Percentiles rank a stretch among this genome's conserved stretches.
Conservation (phyloP, 164 flowering plant genomes). For the Tetrastigma voinierianum region DNA sequence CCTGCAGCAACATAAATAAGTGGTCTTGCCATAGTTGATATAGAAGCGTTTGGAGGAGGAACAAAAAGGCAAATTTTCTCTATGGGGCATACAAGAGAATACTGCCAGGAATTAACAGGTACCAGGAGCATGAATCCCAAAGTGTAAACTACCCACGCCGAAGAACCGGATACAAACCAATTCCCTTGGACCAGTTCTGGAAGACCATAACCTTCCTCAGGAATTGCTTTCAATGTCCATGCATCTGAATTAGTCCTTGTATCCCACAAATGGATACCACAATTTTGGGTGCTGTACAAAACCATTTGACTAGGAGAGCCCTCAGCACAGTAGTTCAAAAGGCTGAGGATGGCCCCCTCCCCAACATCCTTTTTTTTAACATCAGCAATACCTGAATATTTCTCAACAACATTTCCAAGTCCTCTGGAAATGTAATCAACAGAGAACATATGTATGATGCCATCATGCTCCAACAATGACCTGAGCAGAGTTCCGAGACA, state of each 20-base stretch:
- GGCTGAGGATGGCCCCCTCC: conserved; percentile 82
- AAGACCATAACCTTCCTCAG: conserved; percentile 88
- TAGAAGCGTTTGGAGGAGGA: conserved; percentile 58
- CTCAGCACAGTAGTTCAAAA: conserved; percentile 73
- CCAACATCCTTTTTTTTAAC: conserved; percentile 65
- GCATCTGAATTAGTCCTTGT: conserved; percentile 53
- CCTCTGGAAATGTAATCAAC: conserved; percentile 88
- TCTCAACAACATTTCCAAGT: conserved; percentile 85
- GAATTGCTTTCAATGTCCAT: conserved; percentile 68
- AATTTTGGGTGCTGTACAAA: conserved; percentile 83
- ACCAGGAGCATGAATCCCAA: conserved; percentile 95
- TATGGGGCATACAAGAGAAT: conserved; percentile 67
- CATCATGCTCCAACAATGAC: conserved; percentile 92
- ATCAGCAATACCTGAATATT: conserved; percentile 89
- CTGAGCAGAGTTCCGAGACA: conserved; percentile 80
- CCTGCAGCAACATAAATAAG: conserved; percentile 97
- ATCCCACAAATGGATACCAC: conserved; percentile 96
- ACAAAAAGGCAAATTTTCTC: conserved; percentile 86
- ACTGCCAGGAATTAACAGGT: conserved; percentile 93
- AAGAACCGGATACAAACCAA: conserved; percentile 98
- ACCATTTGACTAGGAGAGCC: conserved; percentile 54
- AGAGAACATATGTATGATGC: conserved; percentile 80
- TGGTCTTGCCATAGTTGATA: conserved; percentile 65
- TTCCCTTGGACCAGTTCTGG: conserved; percentile 80
- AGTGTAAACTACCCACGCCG: conserved; percentile 95